Evolutionary conservation across 768 basidiomycete species (phyloP).

Genomic region (Tylopilus vinaceipallidus): DNA sequence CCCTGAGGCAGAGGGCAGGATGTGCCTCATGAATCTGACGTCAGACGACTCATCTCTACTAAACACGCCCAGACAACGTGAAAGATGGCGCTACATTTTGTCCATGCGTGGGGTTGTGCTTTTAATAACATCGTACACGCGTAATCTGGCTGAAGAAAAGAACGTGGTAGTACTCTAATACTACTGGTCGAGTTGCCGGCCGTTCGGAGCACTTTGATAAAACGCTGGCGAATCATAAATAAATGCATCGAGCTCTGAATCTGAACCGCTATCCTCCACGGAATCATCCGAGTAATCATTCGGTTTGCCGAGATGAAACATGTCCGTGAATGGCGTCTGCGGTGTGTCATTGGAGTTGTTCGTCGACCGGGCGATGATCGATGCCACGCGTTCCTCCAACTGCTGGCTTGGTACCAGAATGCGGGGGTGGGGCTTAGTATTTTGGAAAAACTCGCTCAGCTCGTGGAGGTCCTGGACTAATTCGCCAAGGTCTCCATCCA

Average conservation of each 20-base stretch:
- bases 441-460: conserved; percentile 71
- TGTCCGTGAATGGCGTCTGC: conserved; percentile 77
- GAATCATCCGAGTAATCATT: conserved; percentile 43
- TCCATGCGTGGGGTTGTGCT: neutral
- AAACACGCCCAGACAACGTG: conserved; percentile 16
- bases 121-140: neutral
- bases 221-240: conserved; percentile 55
- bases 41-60: conserved; percentile 12
- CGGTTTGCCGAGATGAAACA: conserved; percentile 56
- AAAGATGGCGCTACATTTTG: neutral
- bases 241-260: conserved; percentile 51
- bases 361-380: conserved; percentile 80
- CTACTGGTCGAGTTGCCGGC: conserved; percentile 21
- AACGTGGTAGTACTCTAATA: neutral
- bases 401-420: conserved; percentile 52
- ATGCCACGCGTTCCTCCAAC: conserved; percentile 76
- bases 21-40: conserved; percentile 13
- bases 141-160: conserved; percentile 1
- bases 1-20: conserved; percentile 14
- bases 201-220: conserved; percentile 48
- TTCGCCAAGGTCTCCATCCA: conserved; percentile 71
- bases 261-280: conserved; percentile 41
- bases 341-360: conserved; percentile 52
- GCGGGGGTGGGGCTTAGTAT: conserved; percentile 31
- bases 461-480: conserved; percentile 78